Base-by-base conservation (phyloP, 2,329 filamentous ascomycete species). In the Penicillium sumatraense region DNA sequence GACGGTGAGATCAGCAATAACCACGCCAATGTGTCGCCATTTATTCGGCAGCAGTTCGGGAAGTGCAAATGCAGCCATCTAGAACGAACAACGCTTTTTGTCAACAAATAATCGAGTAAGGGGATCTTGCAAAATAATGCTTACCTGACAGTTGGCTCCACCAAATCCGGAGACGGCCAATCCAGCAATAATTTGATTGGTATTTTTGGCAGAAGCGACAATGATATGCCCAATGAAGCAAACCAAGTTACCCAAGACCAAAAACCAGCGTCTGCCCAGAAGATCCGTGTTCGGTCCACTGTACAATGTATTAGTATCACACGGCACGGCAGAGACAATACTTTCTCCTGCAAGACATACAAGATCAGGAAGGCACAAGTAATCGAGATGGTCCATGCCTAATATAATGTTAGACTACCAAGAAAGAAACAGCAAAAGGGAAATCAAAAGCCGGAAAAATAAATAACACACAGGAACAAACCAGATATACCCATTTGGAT, bases 41-140 rank as follows among this genome's bases (percentile, higher is more conserved):
- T 80, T 81, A 65, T 80, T 80, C 1, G 78, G 78, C 2, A 81
- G 70, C 20, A 81, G 72, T 57, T 80, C 78, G 5, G 78, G 76
- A 7, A 81, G 72, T 7, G 75, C 77, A 61, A 80, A 79, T 36
- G 76, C 77, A 14, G 75, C 78, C 51, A 72, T 66, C 63, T 69
- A 16, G 44, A 18, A 13, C 18, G 24, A 52, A 9, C 21, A 44
- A 10, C 8, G 9, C 3, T 8, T 24, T 10, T 27, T 42, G 14
- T 51, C 45, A 56, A 42, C 16, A 10, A 1, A 48, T 18, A 42
- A 14, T 26, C 23, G 3, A 42, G 13, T 26, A 5, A 13, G 2
- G 13, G 5, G 2, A 13, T 13, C 8, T 6, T 14, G 36, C 4
- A 9, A 26, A 42, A 26, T 7, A 1, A 10, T 23, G 9, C 11